Evolutionary conservation across 108 stramenopile species (phyloP).

Genomic region (Asterionellopsis glacialis): DNA sequence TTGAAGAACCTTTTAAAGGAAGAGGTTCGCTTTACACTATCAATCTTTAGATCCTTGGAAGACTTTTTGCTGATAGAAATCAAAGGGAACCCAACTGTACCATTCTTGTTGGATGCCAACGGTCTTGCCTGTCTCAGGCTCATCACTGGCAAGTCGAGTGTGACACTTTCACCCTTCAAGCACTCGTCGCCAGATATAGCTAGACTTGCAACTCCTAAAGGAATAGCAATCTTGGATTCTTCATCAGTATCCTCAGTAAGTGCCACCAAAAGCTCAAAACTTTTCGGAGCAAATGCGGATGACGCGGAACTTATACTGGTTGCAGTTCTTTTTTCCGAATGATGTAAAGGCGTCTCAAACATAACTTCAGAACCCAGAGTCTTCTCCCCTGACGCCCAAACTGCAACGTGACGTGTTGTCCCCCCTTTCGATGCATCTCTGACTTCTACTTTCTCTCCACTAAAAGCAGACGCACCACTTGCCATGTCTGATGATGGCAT

Average conservation of each 20-base stretch:
- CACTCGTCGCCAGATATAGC: slow-evolving; percentile 8
- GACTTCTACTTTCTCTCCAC: background rate
- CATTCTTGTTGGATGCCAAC: slow-evolving; percentile 6
- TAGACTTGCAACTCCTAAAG: slow-evolving; percentile 19
- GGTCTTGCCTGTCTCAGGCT: slow-evolving; percentile 10
- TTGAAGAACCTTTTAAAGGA: background rate
- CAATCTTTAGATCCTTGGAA: background rate
- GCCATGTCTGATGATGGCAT: background rate
- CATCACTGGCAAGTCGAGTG: slow-evolving; percentile 20
- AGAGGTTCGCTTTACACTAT: background rate
- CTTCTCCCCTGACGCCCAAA: slow-evolving; percentile 14
- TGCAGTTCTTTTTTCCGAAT: slow-evolving; percentile 7
- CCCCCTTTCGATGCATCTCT: too few species aligned
- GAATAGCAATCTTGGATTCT: slow-evolving; percentile 17
- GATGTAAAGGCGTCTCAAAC: slow-evolving; percentile 11
- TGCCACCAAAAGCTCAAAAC: slow-evolving; percentile 17
- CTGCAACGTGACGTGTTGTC: slow-evolving; percentile 14
- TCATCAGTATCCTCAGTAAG: slow-evolving; percentile 16
- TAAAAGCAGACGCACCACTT: background rate
- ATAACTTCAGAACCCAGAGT: slow-evolving; percentile 12
- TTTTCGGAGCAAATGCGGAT: slow-evolving; percentile 13
- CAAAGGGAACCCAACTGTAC: slow-evolving; percentile 6
- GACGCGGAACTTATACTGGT: background rate
- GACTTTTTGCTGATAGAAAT: slow-evolving; percentile 2
- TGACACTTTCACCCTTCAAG: background rate